These are phyloP conservation scores for Tubosaeta brunneosetosa DNA, from an alignment of 768 basidiomycete genomes.

Conservation along the genomic window DNA sequence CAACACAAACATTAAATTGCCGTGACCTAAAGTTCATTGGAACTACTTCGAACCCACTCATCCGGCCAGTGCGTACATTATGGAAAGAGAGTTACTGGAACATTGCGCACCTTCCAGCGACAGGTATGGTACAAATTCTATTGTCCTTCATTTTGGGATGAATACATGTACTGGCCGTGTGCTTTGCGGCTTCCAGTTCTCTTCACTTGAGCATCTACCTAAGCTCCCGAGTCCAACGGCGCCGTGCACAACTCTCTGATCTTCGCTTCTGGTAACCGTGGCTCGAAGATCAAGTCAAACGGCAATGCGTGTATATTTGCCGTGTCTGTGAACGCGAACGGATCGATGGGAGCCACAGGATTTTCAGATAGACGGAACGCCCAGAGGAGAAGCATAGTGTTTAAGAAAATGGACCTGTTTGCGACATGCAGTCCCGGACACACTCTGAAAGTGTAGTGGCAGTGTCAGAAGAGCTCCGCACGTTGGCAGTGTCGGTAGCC, in stretches of 20 bases:
- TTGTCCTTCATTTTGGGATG: too few species aligned
- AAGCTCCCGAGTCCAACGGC: neutral
- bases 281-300: slow-evolving; percentile 9
- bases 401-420: slow-evolving; percentile 52
- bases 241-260: slow-evolving; percentile 7
- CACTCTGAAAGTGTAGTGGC: neutral
- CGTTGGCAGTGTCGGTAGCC: neutral
- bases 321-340: slow-evolving; percentile 47
- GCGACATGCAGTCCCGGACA: slow-evolving; percentile 35
- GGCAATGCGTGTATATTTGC: slow-evolving; percentile 6
- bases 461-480: neutral
- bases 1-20: too few species aligned
- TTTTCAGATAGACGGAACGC: slow-evolving; percentile 52
- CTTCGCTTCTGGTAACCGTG: neutral
- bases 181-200: too few species aligned
- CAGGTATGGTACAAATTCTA: too few species aligned
- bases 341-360: slow-evolving; percentile 50
- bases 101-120: too few species aligned
- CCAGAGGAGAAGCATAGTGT: slow-evolving; percentile 58
- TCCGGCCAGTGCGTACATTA: too few species aligned
- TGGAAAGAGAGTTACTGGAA: too few species aligned
- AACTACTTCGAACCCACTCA: too few species aligned
- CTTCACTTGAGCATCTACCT: too few species aligned
- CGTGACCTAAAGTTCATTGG: too few species aligned
- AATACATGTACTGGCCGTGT: too few species aligned